Percentiles rank a stretch among this genome's conserved stretches.
Conservation (phyloP, 305 asterid species). For the Solanum hybrid region DNA sequence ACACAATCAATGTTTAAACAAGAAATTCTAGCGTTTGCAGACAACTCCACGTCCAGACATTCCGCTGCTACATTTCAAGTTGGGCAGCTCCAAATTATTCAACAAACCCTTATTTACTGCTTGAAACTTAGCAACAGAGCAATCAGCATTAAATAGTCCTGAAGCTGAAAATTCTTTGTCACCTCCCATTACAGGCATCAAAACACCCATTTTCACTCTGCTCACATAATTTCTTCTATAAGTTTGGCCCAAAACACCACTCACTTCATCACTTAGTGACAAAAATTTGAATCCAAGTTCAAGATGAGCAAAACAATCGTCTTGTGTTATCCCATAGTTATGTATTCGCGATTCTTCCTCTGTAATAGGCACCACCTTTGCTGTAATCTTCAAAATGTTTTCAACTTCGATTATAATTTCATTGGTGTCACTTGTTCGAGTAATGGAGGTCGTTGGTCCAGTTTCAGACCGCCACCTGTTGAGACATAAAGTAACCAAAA, state of each 20-base stretch:
- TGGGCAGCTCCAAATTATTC: constrained; percentile 22
- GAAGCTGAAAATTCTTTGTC: constrained; percentile 17
- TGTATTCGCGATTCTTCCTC: constrained; percentile 26
- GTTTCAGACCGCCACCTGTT: constrained; percentile 13
- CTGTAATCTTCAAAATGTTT: constrained; percentile 15
- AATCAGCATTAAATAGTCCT: constrained; percentile 39
- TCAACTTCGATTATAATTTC: constrained; percentile 15
- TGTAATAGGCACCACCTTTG: constrained; percentile 32
- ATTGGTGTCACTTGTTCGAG: constrained; percentile 19
- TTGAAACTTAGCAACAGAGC: constrained; percentile 25
- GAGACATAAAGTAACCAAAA: not conserved
- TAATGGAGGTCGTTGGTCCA: not conserved
- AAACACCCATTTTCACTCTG: constrained; percentile 35
- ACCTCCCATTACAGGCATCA: constrained; percentile 64
- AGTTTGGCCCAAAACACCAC: constrained; percentile 62
- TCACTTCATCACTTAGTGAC: constrained; percentile 11
- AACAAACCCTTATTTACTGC: not conserved
- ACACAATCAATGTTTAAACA: not conserved
- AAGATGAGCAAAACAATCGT: constrained; percentile 36
- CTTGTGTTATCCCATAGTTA: constrained; percentile 18
- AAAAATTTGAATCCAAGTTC: constrained; percentile 33
- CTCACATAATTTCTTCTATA: constrained; percentile 40
- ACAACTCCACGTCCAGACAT: constrained; percentile 32
- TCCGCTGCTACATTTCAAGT: constrained; percentile 29
- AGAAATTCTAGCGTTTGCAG: constrained; percentile 24